Percentiles rank a stretch among this genome's conserved stretches.
phyloP scores from a whole-genome alignment of 371 early-diverging fungal species.

The Apophysomyces ossiformis region DNA sequence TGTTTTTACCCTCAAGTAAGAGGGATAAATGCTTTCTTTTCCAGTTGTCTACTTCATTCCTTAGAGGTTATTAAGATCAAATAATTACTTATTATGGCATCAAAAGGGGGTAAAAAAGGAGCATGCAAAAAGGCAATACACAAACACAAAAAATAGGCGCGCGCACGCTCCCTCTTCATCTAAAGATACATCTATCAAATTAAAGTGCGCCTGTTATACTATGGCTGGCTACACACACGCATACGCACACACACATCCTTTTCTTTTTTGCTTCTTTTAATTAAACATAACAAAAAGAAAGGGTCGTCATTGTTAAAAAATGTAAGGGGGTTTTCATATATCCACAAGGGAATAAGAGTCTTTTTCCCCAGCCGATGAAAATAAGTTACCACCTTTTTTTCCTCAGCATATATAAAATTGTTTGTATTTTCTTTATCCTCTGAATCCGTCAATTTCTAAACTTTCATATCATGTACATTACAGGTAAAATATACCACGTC shows the following conservation, averaged over 20 bases:
- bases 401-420: slow-evolving; percentile 8
- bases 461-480: slow-evolving; percentile 8
- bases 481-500: not conserved
- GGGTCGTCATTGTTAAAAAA: not conserved
- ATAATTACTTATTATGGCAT: slow-evolving; percentile 1
- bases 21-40: slow-evolving; percentile 14
- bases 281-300: slow-evolving; percentile 5
- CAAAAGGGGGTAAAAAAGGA: not conserved
- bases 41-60: slow-evolving; percentile 12
- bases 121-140: not conserved
- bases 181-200: not conserved
- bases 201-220: not conserved
- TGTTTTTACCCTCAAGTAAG: slow-evolving; percentile 12
- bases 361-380: not conserved
- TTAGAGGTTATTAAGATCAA: slow-evolving; percentile 4
- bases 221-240: too few species aligned
- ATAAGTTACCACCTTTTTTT: not conserved
- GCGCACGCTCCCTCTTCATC: slow-evolving; percentile 8
- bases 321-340: slow-evolving; percentile 10
- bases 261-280: not conserved
- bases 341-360: not conserved
- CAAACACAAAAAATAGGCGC: slow-evolving; percentile 2
- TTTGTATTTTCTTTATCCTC: not conserved
- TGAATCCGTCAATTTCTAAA: slow-evolving; percentile 4
- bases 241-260: too few species aligned